Conservation (phyloP, 805 yeast genomes). For the Metschnikowia picachoensis region DNA sequence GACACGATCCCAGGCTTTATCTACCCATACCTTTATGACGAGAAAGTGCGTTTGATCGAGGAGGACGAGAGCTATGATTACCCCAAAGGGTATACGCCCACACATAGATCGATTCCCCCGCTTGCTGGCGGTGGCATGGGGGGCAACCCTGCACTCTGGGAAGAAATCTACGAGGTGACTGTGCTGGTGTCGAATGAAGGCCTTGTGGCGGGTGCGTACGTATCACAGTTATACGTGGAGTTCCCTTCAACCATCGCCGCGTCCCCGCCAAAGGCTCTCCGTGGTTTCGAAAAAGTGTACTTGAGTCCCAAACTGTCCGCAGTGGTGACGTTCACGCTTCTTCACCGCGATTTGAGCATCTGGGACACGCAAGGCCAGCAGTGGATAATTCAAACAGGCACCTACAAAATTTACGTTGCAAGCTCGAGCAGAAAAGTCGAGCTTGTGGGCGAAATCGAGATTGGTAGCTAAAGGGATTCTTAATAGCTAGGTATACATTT, state of each 20-base stretch:
- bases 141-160: constrained; percentile 61
- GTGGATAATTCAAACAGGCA: constrained; percentile 57
- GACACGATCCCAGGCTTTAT: constrained; percentile 52
- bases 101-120: constrained; percentile 34
- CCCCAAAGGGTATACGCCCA: constrained; percentile 36
- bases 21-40: constrained; percentile 50
- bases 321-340: constrained; percentile 40
- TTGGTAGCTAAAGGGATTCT: constrained; percentile 22
- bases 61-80: constrained; percentile 37
- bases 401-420: constrained; percentile 49
- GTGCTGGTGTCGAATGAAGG: constrained; percentile 50
- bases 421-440: constrained; percentile 46
- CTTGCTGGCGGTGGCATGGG: constrained; percentile 51
- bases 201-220: constrained; percentile 42
- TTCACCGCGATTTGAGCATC: constrained; percentile 50
- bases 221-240: constrained; percentile 51
- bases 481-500: no score
- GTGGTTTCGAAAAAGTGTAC: constrained; percentile 56
- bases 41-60: constrained; percentile 30
- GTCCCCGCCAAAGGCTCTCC: constrained; percentile 50
- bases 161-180: constrained; percentile 42
- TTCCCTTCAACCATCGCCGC: constrained; percentile 44
- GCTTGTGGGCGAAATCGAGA: constrained; percentile 43
- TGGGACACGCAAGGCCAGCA: constrained; percentile 56
- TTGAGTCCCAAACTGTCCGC: constrained; percentile 39